Base-by-base conservation (phyloP, 2,329 filamentous ascomycete species). In the Phialophora expanda region DNA sequence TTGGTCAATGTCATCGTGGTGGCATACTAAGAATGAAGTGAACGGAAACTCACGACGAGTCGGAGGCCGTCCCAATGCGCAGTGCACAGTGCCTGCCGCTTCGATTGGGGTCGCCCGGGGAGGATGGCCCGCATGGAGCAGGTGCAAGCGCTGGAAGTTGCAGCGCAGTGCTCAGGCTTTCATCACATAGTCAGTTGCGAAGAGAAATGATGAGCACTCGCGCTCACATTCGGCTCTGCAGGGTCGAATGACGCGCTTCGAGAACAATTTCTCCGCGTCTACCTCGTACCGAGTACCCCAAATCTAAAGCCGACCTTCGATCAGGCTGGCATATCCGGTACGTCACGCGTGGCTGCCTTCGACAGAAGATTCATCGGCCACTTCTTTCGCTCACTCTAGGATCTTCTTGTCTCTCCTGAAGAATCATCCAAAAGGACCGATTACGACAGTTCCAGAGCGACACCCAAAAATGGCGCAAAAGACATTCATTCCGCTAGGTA, bases 51-150 rank as follows among this genome's bases (percentile, higher is more conserved):
- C 81, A 92, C 91, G 77, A 92, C 87, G 71, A 94, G 85, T 72
- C 90, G 88, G 74, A 86, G 84, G 70, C 84, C 84, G 73, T 90
- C 85, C 89, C 90, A 95, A 76, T 86, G 84, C 76, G 88, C 90
- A 67, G 88, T 89, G 77, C 87, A 87, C 76, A 93, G 83, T 80
- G 89, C 88, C 83, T 93, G 90, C 74, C 92, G 88, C 83, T 87
- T 90, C 74, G 89, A 84, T 82, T 87, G 87, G 77, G 92, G 90
- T 81, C 89, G 87, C 77, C 91, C 91, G 70, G 92, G 92, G 73
- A 93, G 85, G 80, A 93, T 87, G 76, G 87, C 86, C 84, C 89
- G 88, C 90, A 93, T 93, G 78, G 81, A 87, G 81, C 77, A 75
- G 56, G 12, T n/a, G 38, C 38, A 44, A n/a, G 17, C 17, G 38